A percentile compares a stretch with the other conserved stretches of the same genome.
phyloP scores from a whole-genome alignment of 192 early-diverging fungal genomes.

The Bifiguratus adelaidae region DNA sequence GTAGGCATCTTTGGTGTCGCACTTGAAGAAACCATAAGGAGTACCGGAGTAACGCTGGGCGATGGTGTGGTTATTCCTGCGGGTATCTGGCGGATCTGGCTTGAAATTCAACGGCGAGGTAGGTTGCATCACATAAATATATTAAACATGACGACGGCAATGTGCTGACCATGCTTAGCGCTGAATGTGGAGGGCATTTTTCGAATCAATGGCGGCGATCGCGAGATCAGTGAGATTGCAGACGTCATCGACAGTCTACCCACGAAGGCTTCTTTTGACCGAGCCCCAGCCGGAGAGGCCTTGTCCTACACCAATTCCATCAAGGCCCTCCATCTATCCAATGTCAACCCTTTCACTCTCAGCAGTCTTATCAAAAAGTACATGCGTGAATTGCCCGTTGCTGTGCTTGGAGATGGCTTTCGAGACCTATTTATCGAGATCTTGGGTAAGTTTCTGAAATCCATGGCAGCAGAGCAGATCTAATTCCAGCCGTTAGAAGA shows the following conservation, averaged over 20 bases:
- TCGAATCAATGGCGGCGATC: neutral
- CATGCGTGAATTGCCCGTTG: neutral
- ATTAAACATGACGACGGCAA: too few relatives aligned
- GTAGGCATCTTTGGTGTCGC: too few relatives aligned
- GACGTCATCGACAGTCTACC: too few relatives aligned
- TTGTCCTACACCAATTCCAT: neutral
- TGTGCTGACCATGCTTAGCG: too few relatives aligned
- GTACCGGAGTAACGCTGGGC: too few relatives aligned
- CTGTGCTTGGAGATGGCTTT: neutral
- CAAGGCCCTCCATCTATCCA: neutral
- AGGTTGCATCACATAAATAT: too few relatives aligned
- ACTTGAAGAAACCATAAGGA: too few relatives aligned
- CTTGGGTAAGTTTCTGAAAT: neutral
- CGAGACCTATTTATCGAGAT: neutral
- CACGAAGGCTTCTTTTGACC: too few relatives aligned
- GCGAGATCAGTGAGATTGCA: neutral
- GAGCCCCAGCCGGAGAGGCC: neutral
- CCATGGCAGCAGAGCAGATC: too few relatives aligned
- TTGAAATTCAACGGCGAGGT: too few relatives aligned
- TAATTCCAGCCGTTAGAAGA: neutral
- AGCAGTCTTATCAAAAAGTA: neutral
- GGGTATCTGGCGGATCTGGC: too few relatives aligned
- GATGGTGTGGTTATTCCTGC: too few relatives aligned
- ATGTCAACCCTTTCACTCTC: neutral
- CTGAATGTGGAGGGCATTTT: neutral